These are phyloP conservation scores for Nicotiana obtusifolia DNA, from an alignment of 257 asterid species.

Conservation along the genomic window DNA sequence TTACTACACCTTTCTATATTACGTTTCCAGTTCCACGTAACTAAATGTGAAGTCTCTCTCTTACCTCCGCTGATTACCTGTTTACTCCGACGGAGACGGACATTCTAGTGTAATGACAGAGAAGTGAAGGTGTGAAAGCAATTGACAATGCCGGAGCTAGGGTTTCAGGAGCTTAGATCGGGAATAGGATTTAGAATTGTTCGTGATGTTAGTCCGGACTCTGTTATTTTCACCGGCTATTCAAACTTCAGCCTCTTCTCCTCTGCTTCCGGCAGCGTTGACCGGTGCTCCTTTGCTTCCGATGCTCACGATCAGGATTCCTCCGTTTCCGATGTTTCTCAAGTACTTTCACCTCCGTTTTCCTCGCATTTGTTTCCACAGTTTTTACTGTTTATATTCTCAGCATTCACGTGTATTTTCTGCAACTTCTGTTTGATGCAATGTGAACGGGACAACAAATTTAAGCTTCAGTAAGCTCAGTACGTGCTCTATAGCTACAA, in stretches of 20 bases:
- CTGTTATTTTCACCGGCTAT: conserved; percentile 66
- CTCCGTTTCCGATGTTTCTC: conserved; percentile 41
- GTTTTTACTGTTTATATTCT: background rate
- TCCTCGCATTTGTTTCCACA: background rate
- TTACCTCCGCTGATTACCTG: background rate
- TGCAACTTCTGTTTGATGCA: background rate
- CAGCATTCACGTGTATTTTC: background rate
- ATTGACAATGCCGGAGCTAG: conserved; percentile 44
- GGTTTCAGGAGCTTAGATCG: conserved; percentile 44
- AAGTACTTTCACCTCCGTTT: conserved; percentile 28
- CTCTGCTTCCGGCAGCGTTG: conserved; percentile 85
- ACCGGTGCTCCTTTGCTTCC: conserved; percentile 86
- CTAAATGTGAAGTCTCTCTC: background rate
- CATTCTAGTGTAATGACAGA: background rate
- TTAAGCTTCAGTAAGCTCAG: background rate
- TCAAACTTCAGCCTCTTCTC: conserved; percentile 86
- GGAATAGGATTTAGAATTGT: conserved; percentile 54
- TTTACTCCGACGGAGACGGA: background rate
- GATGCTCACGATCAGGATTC: conserved; percentile 69
- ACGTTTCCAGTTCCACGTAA: background rate
- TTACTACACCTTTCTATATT: background rate
- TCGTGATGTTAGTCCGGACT: conserved; percentile 81
- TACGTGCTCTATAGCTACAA: background rate
- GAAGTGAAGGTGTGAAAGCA: background rate
- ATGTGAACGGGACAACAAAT: background rate